Conservation (phyloP, 169 alveolate genomes). For the Plasmodium sp. region DNA sequence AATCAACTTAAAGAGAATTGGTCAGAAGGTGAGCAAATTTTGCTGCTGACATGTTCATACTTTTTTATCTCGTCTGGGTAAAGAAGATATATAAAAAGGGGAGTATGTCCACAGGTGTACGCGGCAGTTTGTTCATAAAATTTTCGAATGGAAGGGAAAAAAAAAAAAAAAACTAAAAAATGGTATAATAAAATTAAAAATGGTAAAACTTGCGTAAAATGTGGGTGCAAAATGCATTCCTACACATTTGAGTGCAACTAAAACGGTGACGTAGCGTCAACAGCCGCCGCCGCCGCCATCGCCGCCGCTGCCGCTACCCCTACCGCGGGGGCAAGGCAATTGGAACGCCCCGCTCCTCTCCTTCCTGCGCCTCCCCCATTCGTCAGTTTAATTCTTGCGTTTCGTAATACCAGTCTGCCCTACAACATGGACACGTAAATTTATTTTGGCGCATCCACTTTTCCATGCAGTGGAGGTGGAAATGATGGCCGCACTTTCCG, state of each 20-base stretch:
- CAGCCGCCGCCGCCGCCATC: neutral
- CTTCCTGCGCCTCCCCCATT: neutral
- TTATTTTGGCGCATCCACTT: constrained; percentile 79
- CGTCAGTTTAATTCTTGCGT: constrained; percentile 13
- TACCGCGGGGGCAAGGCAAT: neutral
- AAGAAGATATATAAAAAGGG: neutral
- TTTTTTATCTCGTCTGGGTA: neutral
- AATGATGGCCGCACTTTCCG: constrained; percentile 88
- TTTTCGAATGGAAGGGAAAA: neutral
- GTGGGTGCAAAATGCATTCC: neutral
- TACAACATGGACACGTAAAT: constrained; percentile 69
- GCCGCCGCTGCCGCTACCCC: neutral
- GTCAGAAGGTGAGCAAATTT: neutral
- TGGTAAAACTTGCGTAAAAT: neutral
- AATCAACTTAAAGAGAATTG: neutral
- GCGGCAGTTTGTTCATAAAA: neutral
- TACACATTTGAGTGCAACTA: neutral
- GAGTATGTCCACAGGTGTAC: neutral
- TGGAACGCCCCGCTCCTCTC: neutral
- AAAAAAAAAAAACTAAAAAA: neutral
- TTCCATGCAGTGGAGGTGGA: constrained; percentile 87
- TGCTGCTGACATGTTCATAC: neutral
- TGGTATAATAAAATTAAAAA: neutral
- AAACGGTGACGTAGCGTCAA: neutral
- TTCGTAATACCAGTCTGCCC: constrained; percentile 71